Base-by-base conservation (phyloP, 192 early-diverging fungal species). In the Coemansia reversa region DNA sequence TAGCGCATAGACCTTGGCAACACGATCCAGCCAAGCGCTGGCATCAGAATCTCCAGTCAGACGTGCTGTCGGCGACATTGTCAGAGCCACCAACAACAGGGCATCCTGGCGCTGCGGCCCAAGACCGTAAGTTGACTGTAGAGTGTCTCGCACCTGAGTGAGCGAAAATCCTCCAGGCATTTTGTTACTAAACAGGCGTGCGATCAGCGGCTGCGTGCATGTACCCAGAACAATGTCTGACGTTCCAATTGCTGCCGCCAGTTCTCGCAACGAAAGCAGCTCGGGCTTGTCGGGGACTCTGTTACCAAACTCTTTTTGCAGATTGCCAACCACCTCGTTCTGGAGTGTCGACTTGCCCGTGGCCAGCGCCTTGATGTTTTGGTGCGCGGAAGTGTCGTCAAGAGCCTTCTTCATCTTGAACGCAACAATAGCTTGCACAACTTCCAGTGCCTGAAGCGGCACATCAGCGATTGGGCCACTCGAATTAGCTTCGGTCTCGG, bases 101-200 rank as follows among this genome's bases (percentile, higher is more conserved):
- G 78, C 91, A 49, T 93, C 88, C 32, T 85, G 83, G 19, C 93
- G 84, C 66, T 86, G 86, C 54, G 88, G 70, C 9, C 92, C 91
- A 8, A 95, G 73, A 11, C 95, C 93, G 74, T 90, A 88, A 19
- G 87, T 78, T 24, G 72, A 72, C 54, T 83, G 60, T 45, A 97
- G 69, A 71, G 88, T 84, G 25, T 81, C 72, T 75, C 92, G 91
- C 63, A 88, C 90, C 55, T 81, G 80, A 7, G 86, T 85, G 58
- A 93, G 86, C 7, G 86, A 86, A 75, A 94, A 94, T 33, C 95
- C 94, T 76, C 90, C 92, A 57, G 95, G 92, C 91, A 97, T 93
- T 82, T 94, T 97, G 76, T 82, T 78, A 70, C 84, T 82, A 33
- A 97, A 83, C 83, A 97, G 77, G 68, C 91, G 88, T 62, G 89